phyloP scores from a whole-genome alignment of 208 protist genomes.

The Herpetomonas samuelpessoai region DNA sequence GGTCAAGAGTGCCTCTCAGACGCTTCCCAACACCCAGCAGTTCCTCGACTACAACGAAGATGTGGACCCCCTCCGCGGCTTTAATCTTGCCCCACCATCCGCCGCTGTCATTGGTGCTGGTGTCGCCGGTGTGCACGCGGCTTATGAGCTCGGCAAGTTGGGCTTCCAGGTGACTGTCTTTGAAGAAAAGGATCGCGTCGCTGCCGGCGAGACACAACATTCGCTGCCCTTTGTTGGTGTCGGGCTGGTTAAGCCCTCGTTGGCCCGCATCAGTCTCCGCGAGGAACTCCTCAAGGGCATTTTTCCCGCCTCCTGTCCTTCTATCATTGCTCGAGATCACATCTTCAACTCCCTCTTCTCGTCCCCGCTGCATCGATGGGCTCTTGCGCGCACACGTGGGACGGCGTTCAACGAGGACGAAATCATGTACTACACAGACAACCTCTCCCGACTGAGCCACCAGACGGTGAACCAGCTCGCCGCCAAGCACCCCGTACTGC shows the following conservation, averaged over 20 bases:
- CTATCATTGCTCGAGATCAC: conserved; percentile 55
- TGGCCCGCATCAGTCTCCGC: conserved; percentile 30
- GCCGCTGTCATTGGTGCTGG: conserved; percentile 83
- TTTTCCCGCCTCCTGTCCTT: conserved; percentile 30
- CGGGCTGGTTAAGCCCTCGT: conserved; percentile 58
- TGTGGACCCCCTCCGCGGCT: conserved; percentile 23
- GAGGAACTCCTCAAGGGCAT: conserved; percentile 44
- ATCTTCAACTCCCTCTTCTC: conserved; percentile 60
- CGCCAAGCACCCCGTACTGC: conserved; percentile 46
- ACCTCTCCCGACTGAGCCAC: conserved; percentile 67
- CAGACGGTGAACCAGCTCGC: conserved; percentile 48
- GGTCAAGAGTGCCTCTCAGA: not conserved
- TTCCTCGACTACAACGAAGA: not conserved
- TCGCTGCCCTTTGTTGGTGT: conserved; percentile 74
- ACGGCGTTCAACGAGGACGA: conserved; percentile 33
- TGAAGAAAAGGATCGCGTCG: conserved; percentile 40
- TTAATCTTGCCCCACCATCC: conserved; percentile 42
- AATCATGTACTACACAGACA: conserved; percentile 70
- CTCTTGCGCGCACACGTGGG: conserved; percentile 46
- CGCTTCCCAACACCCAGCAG: conserved; percentile 3
- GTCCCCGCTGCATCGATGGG: conserved; percentile 58
- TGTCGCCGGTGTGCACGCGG: conserved; percentile 80
- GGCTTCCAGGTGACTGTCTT: conserved; percentile 86
- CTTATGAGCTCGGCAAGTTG: conserved; percentile 78
- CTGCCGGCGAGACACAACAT: conserved; percentile 55